phyloP scores from a whole-genome alignment of 1,284 basidiomycete genomes.

The Cystobasidiaceae sp. region DNA sequence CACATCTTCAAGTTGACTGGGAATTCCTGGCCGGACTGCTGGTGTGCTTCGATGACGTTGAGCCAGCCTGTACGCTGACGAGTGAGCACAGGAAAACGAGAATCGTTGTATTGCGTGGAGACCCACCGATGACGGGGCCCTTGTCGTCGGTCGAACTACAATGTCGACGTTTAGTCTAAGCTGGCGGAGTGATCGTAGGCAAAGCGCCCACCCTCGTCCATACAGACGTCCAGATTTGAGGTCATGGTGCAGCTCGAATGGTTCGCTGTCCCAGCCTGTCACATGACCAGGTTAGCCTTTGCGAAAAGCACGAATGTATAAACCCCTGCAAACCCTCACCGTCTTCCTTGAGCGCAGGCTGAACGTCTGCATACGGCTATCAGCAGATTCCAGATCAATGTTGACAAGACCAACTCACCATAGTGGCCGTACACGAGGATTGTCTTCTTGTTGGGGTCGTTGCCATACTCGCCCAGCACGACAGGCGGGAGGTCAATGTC shows the following conservation, averaged over 20 bases:
- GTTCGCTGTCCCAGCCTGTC: constrained; percentile 80
- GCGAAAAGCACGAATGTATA: not conserved
- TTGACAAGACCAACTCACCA: not conserved
- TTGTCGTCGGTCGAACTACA: constrained; percentile 90
- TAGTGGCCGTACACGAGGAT: constrained; percentile 53
- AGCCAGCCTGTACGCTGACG: constrained; percentile 88
- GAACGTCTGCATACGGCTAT: constrained; percentile 50
- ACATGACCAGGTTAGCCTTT: not conserved
- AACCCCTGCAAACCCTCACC: not conserved
- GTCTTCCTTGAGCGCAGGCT: constrained; percentile 44
- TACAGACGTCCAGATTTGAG: constrained; percentile 66
- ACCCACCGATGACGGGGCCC: constrained; percentile 55
- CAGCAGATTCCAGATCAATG: not conserved
- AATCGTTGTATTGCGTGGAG: constrained; percentile 39
- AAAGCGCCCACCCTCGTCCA: constrained; percentile 57
- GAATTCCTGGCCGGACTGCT: constrained; percentile 63
- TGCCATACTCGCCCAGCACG: constrained; percentile 60
- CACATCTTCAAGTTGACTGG: constrained; percentile 93
- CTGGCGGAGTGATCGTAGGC: too few relatives aligned
- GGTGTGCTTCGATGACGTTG: constrained; percentile 87
- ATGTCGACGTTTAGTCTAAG: too few relatives aligned
- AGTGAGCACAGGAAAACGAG: too few relatives aligned
- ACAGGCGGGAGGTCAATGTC: constrained; percentile 76
- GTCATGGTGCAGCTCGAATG: constrained; percentile 73
- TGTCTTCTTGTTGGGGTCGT: constrained; percentile 49